Evolutionary conservation across 495 filamentous ascomycete species (phyloP), one percentile per base, ranked within the genome.

Genomic region (Hypoxylon lenormandii): DNA sequence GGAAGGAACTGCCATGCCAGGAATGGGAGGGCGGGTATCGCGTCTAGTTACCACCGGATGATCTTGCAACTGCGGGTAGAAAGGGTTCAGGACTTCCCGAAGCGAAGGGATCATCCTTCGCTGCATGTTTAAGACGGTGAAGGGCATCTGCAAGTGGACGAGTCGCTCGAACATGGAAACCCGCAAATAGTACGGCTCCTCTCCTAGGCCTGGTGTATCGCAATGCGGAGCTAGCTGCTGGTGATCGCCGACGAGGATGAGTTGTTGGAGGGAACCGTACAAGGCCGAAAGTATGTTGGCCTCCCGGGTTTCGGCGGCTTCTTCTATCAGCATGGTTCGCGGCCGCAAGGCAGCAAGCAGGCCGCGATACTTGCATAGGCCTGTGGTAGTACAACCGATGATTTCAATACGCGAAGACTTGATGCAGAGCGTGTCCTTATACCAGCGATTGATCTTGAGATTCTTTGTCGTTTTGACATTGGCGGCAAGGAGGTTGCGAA

Each of bases 281-380:
- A 88, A 64, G 3, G 84, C 83, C 7, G 83, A 86, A 0, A 85
- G 72, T 23, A 84, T 84, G 67, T 87, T 82, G 21, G 81, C 80
- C 60, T 88, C 86, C 21, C 81, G 77, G 5, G 86, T 83, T 66
- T 88, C 83, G 5, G 83, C 85, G 2, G 86, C 86, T 63, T 88
- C 86, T 72, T 88, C 85, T 40, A 86, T 84, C 6, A 88, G 79
- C 22, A 87, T 74, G 12, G 83, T 79, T 12, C 77, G 85, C 0
- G 95, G 93, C 26, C 86, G 80, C 15, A 96, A 63, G 21, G 86
- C 87, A 11, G 90, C 85, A 19, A 98, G 77, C 0, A 96, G 79
- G 1, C 80, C 87, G 15, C 94, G 87, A 65, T 95, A 94, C 70
- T 97, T 97, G 72, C 88, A 92, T n/a, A 97, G 75, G 3, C 95